Base-by-base conservation (phyloP, 768 basidiomycete species). In the Lentinula sp. region DNA sequence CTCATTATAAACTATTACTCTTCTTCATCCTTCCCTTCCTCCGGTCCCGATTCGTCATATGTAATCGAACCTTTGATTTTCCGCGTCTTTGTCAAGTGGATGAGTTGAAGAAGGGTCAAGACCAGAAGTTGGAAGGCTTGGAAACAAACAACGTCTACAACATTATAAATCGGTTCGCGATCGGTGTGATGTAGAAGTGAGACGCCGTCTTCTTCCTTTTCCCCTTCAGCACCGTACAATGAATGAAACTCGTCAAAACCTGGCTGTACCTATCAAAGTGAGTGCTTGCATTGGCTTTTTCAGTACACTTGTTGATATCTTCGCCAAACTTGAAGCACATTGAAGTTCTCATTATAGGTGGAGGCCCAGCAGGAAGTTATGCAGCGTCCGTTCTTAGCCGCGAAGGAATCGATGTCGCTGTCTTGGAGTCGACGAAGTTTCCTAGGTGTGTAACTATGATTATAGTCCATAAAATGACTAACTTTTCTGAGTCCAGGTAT, bases 261-360 rank as follows among this genome's bases (percentile, higher is more conserved):
- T 28, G 23, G n/a, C 4, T 20, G 53, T 37, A 37, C 56, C 56
- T 8, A 32, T 46, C 35, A 48, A 50, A 46, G 57, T 48, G 46
- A 48, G 46, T 36, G 39, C 18, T 36, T 18, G 28, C 3, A 6
- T 10, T 33, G 23, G 3, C 33, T 35, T 4, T 15, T 37, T 13
- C 45, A 13, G 15, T 16, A 1, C 13, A 23, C 2, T 16, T 9
- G 6, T 35, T 28, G 10, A 4, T n/a, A 18, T 13, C 4, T 61
- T 61, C 2, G 8, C 13, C 28, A 28, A 15, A 54, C 62, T 33
- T 52, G 9, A 58, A 81, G 79, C 76, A 78, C 61, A 70, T 75
- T 20, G 74, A 77, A 50, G 71, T 82, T 60, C 75, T 82, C 10
- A 65, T 82, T 56, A 73, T 82, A 18, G 81, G 81, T 18, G 60